Conservation (phyloP, 202 grass and related monocot genomes). For the Cymbopogon flexuosus region DNA sequence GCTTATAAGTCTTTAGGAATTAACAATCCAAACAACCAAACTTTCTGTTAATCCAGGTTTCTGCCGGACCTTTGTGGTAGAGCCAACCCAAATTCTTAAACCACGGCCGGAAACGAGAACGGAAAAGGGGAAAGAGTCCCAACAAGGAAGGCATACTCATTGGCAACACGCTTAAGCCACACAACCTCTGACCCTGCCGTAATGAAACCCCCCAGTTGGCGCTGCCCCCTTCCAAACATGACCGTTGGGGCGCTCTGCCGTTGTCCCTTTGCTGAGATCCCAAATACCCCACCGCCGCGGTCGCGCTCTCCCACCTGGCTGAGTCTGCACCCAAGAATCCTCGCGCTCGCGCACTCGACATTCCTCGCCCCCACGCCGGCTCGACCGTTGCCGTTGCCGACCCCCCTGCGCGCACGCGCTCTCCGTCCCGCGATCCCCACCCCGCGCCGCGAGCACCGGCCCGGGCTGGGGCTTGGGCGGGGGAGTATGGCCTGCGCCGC, state of each 20-base stretch:
- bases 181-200: not conserved
- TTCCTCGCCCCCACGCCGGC: slow-evolving; percentile 20
- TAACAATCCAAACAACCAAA: too few species aligned
- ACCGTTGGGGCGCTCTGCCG: slow-evolving; percentile 46
- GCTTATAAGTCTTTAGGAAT: too few species aligned
- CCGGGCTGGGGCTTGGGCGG: not conserved
- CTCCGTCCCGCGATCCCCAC: not conserved
- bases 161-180: slow-evolving; percentile 22
- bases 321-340: slow-evolving; percentile 10
- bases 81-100: not conserved
- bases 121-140: not conserved
- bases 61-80: too few species aligned
- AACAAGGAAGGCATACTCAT: slow-evolving; percentile 30
- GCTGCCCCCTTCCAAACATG: slow-evolving; percentile 30
- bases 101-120: not conserved
- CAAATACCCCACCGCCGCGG: slow-evolving; percentile 33
- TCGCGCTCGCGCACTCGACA: slow-evolving; percentile 13
- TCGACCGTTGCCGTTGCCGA: slow-evolving; percentile 19
- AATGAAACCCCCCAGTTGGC: not conserved
- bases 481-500: not conserved
- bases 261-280: slow-evolving; percentile 38
- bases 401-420: not conserved
- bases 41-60: too few species aligned
- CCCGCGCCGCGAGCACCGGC: slow-evolving; percentile 9
- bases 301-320: not conserved